Evolutionary conservation across 805 yeast species (phyloP).

Genomic region (Yarrowia alimentaria): DNA sequence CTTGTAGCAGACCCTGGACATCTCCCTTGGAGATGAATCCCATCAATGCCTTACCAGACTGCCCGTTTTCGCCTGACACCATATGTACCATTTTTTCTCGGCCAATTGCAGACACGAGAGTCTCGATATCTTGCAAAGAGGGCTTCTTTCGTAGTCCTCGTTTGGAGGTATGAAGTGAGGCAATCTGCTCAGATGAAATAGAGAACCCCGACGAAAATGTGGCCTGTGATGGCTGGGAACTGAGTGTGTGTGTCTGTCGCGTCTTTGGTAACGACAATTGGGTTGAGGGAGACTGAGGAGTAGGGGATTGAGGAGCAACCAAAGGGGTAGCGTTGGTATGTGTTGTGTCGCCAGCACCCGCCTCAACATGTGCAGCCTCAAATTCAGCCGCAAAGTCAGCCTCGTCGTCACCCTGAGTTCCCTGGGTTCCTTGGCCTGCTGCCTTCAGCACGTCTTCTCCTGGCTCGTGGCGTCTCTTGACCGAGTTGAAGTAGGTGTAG

Average conservation of each 20-base stretch:
- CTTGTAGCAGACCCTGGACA: constrained; percentile 6
- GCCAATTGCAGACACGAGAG: background rate
- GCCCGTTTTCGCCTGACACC: background rate
- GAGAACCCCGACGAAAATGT: constrained; percentile 2
- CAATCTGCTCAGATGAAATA: background rate
- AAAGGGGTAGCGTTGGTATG: no score
- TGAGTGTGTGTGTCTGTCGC: background rate
- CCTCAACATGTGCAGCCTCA: no score
- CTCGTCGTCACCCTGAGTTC: no score
- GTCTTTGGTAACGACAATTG: constrained; percentile 11
- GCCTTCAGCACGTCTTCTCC: no score
- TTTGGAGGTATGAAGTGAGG: background rate
- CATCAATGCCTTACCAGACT: constrained; percentile 4
- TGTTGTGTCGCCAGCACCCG: no score
- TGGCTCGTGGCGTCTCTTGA: constrained; percentile 3
- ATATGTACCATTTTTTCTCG: constrained; percentile 13
- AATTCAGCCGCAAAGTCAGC: background rate
- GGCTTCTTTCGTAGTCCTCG: constrained; percentile 2
- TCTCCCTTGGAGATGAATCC: constrained; percentile 18
- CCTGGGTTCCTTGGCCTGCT: no score
- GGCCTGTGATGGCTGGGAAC: background rate
- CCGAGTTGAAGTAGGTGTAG: constrained; percentile 3
- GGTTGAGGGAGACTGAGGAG: no score
- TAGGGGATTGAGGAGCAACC: no score
- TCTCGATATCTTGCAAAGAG: constrained; percentile 7